phyloP scores from a whole-genome alignment of 1,284 basidiomycete genomes.

The Termitomyces sp. region DNA sequence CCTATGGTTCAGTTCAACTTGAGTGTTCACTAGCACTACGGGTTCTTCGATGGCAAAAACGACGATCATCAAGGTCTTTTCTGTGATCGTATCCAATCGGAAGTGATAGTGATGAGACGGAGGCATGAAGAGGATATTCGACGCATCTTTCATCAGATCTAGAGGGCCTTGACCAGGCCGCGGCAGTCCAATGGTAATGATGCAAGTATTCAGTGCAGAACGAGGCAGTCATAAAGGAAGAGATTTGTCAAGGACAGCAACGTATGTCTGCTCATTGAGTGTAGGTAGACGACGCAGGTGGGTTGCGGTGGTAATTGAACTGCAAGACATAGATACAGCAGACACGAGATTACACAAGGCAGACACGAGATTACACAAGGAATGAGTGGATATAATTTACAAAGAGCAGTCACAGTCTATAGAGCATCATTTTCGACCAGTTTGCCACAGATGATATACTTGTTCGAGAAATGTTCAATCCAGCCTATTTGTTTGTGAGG shows the following conservation, averaged over 20 bases:
- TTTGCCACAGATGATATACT: conserved; percentile 82
- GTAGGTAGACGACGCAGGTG: neutral
- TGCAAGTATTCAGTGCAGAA: neutral
- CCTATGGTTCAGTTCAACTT: no score
- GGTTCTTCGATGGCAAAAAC: no score
- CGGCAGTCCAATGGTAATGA: neutral
- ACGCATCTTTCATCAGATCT: no score
- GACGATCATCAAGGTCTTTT: no score
- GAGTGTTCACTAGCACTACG: no score
- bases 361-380: neutral
- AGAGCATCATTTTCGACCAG: conserved; percentile 69
- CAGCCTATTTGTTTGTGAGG: conserved; percentile 50
- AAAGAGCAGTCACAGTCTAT: conserved; percentile 21
- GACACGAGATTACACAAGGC: no score
- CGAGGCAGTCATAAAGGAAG: no score
- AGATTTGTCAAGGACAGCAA: neutral
- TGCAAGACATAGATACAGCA: neutral
- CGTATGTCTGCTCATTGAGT: neutral
- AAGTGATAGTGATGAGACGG: no score
- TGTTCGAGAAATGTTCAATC: conserved; percentile 86
- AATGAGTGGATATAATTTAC: neutral
- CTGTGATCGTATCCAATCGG: no score
- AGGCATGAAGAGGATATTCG: neutral
- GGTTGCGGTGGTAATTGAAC: no score
- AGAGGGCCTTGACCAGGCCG: no score